Base-by-base conservation (phyloP, 768 basidiomycete species). In the Asterophora lycoperdoides region DNA sequence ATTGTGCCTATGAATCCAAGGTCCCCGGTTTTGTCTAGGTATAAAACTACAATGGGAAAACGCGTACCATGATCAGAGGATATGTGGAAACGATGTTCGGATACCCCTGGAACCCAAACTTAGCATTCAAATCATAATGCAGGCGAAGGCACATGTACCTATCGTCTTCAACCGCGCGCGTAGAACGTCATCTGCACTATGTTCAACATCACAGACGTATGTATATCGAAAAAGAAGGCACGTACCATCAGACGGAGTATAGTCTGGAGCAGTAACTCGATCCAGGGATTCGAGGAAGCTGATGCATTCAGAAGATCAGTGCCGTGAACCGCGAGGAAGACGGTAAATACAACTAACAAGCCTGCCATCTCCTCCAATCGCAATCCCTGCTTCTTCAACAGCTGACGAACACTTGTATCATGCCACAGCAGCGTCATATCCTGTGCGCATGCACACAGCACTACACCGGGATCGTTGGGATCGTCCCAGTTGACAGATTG, bases 201-300 rank as follows among this genome's bases (percentile, higher is more conserved):
- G 42, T 36, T n/a, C 17, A 46, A 46, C 17, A 53, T 47, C 20
- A 23, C 9, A 11, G 35, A 6, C 1, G 4, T n/a, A 30, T 35
- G 29, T 28, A 20, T 19, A 43, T 14, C 52, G 15, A 13, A 26
- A 6, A 6, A 23, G 23, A 23, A 23, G 6, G 23, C 14, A 47
- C 66, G 26, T 59, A 86, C 86, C 83, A 66, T 87, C 80, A 10
- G 81, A 77, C 3, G 86, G 86, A 1, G 81, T 56, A 58, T 84
- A 89, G 59, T 75, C 67, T n/a, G 72, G 65, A 4, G 76, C 70
- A 0, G 84, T 81, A 18, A 89, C 76, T 47, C 85, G 72, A 35
- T 78, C 75, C 39, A 89, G 56, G 7, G 76, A 78, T 54, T 89
- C 82, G 44, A 89, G 65, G 68, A 85, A 89, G 65, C 87, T 90